These are phyloP conservation scores for Dissoconium aciculare DNA, from an alignment of 2,329 filamentous ascomycete species.

Conservation along the genomic window DNA sequence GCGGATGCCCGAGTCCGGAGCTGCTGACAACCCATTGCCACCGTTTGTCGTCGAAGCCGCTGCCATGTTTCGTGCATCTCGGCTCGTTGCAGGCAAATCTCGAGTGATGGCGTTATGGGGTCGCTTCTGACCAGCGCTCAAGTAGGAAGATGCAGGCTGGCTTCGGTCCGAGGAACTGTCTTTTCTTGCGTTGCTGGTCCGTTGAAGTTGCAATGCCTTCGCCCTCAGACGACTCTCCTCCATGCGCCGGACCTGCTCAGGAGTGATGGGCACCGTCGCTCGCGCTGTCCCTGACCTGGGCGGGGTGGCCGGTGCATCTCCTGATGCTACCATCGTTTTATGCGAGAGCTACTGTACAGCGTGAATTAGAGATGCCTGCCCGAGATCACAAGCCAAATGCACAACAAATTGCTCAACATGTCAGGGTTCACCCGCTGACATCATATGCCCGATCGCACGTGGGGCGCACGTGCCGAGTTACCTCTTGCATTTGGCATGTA, in stretches of 20 bases:
- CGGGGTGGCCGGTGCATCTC: too few species aligned
- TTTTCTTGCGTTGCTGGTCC: slow-evolving; percentile 46
- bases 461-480: too few species aligned
- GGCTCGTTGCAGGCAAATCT: slow-evolving; percentile 43
- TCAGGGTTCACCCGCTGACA: too few species aligned
- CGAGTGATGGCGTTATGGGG: slow-evolving; percentile 46
- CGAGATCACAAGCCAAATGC: too few species aligned
- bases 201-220: slow-evolving; percentile 67
- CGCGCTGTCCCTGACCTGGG: too few species aligned
- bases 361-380: too few species aligned
- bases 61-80: slow-evolving; percentile 44
- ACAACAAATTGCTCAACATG: too few species aligned
- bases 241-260: slow-evolving; percentile 46
- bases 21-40: slow-evolving; percentile 21
- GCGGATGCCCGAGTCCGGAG: slow-evolving; percentile 42
- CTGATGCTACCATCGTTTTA: too few species aligned
- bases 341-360: too few species aligned
- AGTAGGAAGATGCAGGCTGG: slow-evolving; percentile 15
- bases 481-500: too few species aligned
- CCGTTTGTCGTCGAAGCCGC: slow-evolving; percentile 24
- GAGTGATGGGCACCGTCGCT: slow-evolving; percentile 43
- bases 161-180: slow-evolving; percentile 14
- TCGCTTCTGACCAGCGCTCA: slow-evolving; percentile 54
- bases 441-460: too few species aligned
- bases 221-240: slow-evolving; percentile 79